Evolutionary conservation across 2,329 filamentous ascomycete genomes (phyloP), one percentile per base, ranked within the genome.

Genomic region (Fusarium cyanostomum): DNA sequence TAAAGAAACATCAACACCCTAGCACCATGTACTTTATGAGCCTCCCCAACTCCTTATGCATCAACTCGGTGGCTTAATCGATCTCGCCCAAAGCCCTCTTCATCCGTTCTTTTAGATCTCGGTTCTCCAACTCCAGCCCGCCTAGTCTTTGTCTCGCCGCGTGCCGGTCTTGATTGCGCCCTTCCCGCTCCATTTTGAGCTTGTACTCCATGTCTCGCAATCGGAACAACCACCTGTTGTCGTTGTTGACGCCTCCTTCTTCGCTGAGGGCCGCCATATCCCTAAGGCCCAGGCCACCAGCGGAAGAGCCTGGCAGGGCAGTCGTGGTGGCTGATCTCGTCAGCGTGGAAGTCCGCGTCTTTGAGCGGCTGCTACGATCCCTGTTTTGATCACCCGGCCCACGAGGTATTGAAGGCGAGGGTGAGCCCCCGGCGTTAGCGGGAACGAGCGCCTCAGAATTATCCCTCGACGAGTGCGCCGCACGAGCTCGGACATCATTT

Each of bases 181-280:
- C 93, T 76, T 98, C 95, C 12, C 95, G 82, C 79, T 99, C 95
- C 41, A 91, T 89, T 75, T 97, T 96, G 15, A 99, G 82, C 68
- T 96, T 87, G 66, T 89, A 85, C 80, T 99, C 95, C 67, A 98
- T 81, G 73, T 98, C 94, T 55, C 92, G 88, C 30, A 98, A 82
- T 7, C 95, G 82, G 63, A 96, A 86, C 64, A 96, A 88, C 92
- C 92, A 97, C 67, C 90, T 87, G 65, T 91, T 89, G 68, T 94
- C 90, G 34, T 79, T 78, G 33, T 64, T 64, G 21, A 58, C 54
- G 46, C 68, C 62, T 55, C 56, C 54, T 6, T 70, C 67, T 6
- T 72, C 67, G 15, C 64, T 63, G 1, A 73, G 39, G 2, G 72
- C 48, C 1, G 71, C 69, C 62, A 76, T 61, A 21, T 76, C 73